phyloP scores from a whole-genome alignment of 192 early-diverging fungal species.

The Backusella parvicylindrica region DNA sequence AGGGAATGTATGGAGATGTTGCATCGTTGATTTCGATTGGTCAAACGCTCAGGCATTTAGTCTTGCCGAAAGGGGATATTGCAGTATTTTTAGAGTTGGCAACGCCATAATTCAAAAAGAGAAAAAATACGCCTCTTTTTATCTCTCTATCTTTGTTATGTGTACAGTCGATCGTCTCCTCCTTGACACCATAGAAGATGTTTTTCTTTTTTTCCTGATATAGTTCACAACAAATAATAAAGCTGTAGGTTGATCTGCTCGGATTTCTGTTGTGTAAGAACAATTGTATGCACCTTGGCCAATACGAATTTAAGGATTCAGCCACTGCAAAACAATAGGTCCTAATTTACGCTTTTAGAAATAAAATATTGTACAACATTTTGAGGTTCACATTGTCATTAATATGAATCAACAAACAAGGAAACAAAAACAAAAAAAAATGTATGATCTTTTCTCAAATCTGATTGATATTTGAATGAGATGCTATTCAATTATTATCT shows the following conservation, averaged over 20 bases:
- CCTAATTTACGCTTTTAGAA: neutral
- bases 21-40: neutral
- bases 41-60: neutral
- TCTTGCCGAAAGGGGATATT: neutral
- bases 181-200: neutral
- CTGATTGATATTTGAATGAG: neutral
- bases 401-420: neutral
- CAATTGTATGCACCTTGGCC: neutral
- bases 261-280: neutral
- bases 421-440: no score
- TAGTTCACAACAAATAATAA: neutral
- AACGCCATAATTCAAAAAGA: neutral
- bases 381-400: neutral
- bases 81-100: slow-evolving; percentile 3
- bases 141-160: neutral
- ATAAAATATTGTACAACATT: neutral
- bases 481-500: neutral
- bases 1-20: neutral
- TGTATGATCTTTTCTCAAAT: neutral
- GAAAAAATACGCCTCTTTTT: neutral
- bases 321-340: neutral
- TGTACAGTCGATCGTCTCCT: neutral
- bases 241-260: neutral
- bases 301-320: neutral
- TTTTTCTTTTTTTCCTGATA: neutral